phyloP scores from a whole-genome alignment of 768 basidiomycete species.

The Suillus clintonianus region DNA sequence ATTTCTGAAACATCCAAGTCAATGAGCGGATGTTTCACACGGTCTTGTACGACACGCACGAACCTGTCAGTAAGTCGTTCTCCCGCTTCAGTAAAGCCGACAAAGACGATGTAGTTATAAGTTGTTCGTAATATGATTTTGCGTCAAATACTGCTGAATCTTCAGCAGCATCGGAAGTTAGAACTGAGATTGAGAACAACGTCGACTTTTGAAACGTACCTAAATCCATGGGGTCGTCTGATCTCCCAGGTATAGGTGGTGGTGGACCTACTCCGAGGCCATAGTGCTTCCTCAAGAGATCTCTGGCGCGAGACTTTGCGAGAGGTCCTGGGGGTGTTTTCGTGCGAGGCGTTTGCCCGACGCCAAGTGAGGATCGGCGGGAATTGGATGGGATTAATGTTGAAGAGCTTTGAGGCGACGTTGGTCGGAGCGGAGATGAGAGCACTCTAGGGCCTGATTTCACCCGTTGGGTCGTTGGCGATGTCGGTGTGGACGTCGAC shows the following conservation, averaged over 20 bases:
- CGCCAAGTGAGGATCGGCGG: conserved; percentile 13
- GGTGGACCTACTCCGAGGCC: conserved; percentile 79
- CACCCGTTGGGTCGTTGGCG: conserved; percentile 18
- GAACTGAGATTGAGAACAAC: not conserved
- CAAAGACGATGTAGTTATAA: conserved; percentile 80
- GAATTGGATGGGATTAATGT: conserved; percentile 14
- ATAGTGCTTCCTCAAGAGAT: conserved; percentile 84
- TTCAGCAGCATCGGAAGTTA: conserved; percentile 30
- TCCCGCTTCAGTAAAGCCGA: conserved; percentile 74
- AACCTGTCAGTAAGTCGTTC: conserved; percentile 79
- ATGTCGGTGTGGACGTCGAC: conserved; percentile 10
- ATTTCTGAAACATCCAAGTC: conserved; percentile 61
- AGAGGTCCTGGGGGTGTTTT: conserved; percentile 31
- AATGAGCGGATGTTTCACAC: not conserved
- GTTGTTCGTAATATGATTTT: conserved; percentile 80
- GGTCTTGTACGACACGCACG: conserved; percentile 7
- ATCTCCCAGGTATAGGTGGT: conserved; percentile 54
- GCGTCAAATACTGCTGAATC: conserved; percentile 85
- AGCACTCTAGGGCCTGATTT: conserved; percentile 36
- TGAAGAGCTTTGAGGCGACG: conserved; percentile 32
- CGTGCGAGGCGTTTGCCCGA: conserved; percentile 23
- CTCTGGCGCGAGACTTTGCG: conserved; percentile 63
- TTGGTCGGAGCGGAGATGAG: conserved; percentile 48
- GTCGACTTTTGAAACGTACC: conserved; percentile 42
- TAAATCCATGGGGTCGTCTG: conserved; percentile 79